Base-by-base conservation (phyloP, 2,329 filamentous ascomycete genomes). In the Trichoderma oligosporum region DNA sequence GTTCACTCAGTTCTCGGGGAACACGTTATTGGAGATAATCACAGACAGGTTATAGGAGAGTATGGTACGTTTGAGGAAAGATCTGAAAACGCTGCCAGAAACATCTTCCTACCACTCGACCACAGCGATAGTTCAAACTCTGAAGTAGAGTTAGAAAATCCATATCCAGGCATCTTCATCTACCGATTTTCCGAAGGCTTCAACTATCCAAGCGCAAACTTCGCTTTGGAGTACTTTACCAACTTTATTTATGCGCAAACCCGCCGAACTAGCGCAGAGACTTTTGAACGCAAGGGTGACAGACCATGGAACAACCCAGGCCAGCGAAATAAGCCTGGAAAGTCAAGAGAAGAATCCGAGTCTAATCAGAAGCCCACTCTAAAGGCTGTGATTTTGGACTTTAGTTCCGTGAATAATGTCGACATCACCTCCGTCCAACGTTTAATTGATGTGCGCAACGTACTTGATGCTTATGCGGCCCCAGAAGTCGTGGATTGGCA, bases 301-400 rank as follows among this genome's bases (percentile, higher is more conserved):
- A 82, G 92, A 7, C 92, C 94, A 1, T 97, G 94, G 94, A 97
- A 97, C 66, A 89, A 97, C 68, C 90, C 93, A 0, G 91, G 91
- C 51, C 88, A 89, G 58, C 63, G 67, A 18, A 68, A n/a, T n/a
- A n/a, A 67, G 46, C 65, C 70, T 8, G 80, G 82, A 31, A 82
- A 74, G 49, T 65, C 68, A n/a, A 68, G 66, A n/a, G 63, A 58
- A 20, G 62, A 67, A 27, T 48, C 41, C 1, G 64, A 68, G 11
- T 31, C 58, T 6, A 66, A 69, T 77, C 60, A 76, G 57, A 76
- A 85, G 14, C 88, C 91, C 0, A 86, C 83, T 0, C 82, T 96
- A 49, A 91, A 89, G 69, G 92, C 93, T n/a, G 78, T 97, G 63
- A 92, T 97, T 59, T 82, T 97, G 18, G 94, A 97, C 71, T 96